These are phyloP conservation scores for Agaricales sp. DNA, from an alignment of 1,284 basidiomycete genomes.

Conservation along the genomic window DNA sequence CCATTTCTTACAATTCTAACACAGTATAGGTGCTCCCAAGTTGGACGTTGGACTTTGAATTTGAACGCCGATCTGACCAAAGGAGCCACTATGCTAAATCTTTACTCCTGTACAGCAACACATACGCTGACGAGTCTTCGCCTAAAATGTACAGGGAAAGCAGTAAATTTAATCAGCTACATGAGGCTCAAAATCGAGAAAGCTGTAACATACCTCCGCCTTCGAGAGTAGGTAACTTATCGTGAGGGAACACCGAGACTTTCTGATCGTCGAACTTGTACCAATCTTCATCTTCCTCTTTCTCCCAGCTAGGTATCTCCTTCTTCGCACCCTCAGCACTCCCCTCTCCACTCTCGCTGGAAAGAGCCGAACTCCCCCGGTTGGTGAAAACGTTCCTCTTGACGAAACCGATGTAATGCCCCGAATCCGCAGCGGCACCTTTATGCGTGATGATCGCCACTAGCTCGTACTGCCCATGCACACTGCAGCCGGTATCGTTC, in stretches of 20 bases:
- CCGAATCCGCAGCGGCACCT: constrained; percentile 87
- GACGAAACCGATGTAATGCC: constrained; percentile 89
- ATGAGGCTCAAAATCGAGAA: constrained; percentile 12
- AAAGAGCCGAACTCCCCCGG: constrained; percentile 3
- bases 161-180: constrained; percentile 12
- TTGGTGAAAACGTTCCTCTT: constrained; percentile 65
- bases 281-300: constrained; percentile 67
- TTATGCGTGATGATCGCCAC: constrained; percentile 95
- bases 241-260: constrained; percentile 71
- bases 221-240: constrained; percentile 76
- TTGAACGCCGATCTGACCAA: too few relatives aligned
- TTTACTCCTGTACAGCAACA: constrained; percentile 65
- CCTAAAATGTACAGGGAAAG: constrained; percentile 18
- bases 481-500: constrained; percentile 62
- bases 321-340: constrained; percentile 6
- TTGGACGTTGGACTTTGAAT: too few relatives aligned
- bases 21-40: not conserved
- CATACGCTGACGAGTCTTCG: constrained; percentile 78
- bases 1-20: too few relatives aligned
- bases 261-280: constrained; percentile 93
- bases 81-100: not conserved
- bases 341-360: constrained; percentile 7
- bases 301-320: constrained; percentile 11
- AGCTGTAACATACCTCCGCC: constrained; percentile 68
- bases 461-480: constrained; percentile 76